Evolutionary conservation across 345 rosid species (phyloP), one percentile per base, ranked within the genome.

Genomic region (Salix suchowensis): DNA sequence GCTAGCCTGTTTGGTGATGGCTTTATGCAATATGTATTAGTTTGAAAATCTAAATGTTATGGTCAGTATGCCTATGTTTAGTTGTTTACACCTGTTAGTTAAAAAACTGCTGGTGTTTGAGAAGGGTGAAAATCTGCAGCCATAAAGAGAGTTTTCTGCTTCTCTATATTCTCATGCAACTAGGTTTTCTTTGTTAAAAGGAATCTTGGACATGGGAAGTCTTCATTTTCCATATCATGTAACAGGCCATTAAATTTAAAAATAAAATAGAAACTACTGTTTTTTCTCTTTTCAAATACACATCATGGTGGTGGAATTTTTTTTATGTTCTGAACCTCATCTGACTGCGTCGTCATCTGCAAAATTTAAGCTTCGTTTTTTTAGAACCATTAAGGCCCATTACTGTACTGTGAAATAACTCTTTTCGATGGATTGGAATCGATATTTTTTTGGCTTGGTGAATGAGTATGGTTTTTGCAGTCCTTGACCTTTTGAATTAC

Each of bases 121-220:
- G 39, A 28, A 39, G 68, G 68, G 68, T 1, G 5, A 32, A 6
- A 28, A 26, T 65, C 40, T 18, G 9, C 30, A 11, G 62, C 62
- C 39, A 30, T 32, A 65, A 65, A 16, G 37, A 16, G 68, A 65
- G 39, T 30, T 34, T 65, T n/a, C 39, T 7, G 39, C 23, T 28
- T 65, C 36, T 28, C 40, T 65, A 34, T 68, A 6, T 24, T 68
- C 24, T 58, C 14, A 58, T 24, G 62, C 62, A 58, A 23, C 62
- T 58, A 58, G 62, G 26, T n/a, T 1, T n/a, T 23, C 18, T 68
- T 24, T 42, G 30, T 19, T 40, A 3, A 42, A 16, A 30, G 44
- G 71, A 65, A 65, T 46, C 23, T n/a, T 65, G n/a, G 70, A 44
- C 28, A 32, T 74, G 64, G 54, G 71, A 74, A 65, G 69, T 74